These are phyloP conservation scores for Hondaea fermentalgiana DNA, from an alignment of 108 stramenopile species.

Conservation along the genomic window DNA sequence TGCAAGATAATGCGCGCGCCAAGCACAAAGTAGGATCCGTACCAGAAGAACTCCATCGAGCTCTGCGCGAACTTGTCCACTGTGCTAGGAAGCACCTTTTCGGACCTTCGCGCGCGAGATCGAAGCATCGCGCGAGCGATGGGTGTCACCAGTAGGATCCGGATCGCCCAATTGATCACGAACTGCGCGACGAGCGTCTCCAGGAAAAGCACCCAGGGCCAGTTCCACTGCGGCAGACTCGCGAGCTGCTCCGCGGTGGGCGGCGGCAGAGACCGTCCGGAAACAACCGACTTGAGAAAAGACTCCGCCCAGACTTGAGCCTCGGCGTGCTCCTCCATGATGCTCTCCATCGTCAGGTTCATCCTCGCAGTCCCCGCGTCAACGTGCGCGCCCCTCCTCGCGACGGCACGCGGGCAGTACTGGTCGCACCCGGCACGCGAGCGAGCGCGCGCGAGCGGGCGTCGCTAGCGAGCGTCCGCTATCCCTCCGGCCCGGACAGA, in stretches of 20 bases:
- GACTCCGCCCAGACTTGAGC: background rate
- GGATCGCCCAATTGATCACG: constrained; percentile 10
- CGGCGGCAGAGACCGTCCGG: background rate
- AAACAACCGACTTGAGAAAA: background rate
- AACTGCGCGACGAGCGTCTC: background rate
- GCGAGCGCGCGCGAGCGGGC: too few species aligned
- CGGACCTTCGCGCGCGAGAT: background rate
- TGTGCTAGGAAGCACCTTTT: background rate
- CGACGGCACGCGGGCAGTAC: too few species aligned
- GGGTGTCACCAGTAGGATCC: background rate
- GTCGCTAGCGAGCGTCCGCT: too few species aligned
- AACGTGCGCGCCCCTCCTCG: too few species aligned
- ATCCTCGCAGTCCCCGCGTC: too few species aligned
- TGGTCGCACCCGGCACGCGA: too few species aligned
- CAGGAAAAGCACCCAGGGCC: background rate
- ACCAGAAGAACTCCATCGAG: constrained; percentile 13
- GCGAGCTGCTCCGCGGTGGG: background rate
- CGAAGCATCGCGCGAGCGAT: background rate
- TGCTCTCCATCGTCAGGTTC: too few species aligned
- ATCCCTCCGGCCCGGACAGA: too few species aligned
- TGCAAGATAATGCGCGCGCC: background rate
- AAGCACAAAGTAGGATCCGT: background rate
- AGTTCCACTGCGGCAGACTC: background rate
- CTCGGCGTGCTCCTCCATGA: background rate
- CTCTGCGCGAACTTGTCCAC: constrained; percentile 22